A percentile compares a stretch with the other conserved stretches of the same genome.
These are phyloP conservation scores for Imleria badia DNA, from an alignment of 768 basidiomycete genomes.

Conservation along the genomic window DNA sequence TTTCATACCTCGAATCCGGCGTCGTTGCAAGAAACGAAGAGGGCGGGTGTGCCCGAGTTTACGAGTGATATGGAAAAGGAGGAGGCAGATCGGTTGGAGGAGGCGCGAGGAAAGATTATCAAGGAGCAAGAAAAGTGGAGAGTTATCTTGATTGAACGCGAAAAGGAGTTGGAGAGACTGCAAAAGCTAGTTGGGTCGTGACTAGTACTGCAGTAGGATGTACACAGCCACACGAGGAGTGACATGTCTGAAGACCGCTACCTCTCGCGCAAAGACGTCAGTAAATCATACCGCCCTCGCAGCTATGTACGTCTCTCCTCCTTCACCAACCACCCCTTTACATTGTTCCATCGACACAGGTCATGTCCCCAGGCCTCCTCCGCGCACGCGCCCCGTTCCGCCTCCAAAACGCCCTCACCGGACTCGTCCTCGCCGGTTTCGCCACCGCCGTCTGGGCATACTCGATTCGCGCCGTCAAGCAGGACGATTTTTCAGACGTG, in stretches of 20 bases:
- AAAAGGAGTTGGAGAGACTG: constrained; percentile 74
- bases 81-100: constrained; percentile 77
- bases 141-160: constrained; percentile 66
- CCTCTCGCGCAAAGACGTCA: constrained; percentile 32
- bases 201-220: no score
- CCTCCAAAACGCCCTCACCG: constrained; percentile 76
- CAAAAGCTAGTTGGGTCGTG: constrained; percentile 45
- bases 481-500: constrained; percentile 87
- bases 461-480: constrained; percentile 91
- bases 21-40: constrained; percentile 63
- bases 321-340: no score
- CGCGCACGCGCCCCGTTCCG: constrained; percentile 88
- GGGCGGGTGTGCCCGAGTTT: constrained; percentile 79
- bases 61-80: constrained; percentile 81
- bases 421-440: constrained; percentile 68
- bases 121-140: constrained; percentile 78
- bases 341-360: constrained; percentile 38
- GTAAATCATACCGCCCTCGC: constrained; percentile 39
- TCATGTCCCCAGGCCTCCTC: constrained; percentile 83
- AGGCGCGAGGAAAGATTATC: constrained; percentile 66
- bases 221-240: constrained; percentile 16
- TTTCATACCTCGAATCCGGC: constrained; percentile 64
- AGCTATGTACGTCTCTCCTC: no score
- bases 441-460: constrained; percentile 85
- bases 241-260: constrained; percentile 37